A percentile compares a stretch with the other conserved stretches of the same genome.
Evolutionary conservation across 2,329 filamentous ascomycete species (phyloP).

Genomic region (Pseudogymnoascus sp.): DNA sequence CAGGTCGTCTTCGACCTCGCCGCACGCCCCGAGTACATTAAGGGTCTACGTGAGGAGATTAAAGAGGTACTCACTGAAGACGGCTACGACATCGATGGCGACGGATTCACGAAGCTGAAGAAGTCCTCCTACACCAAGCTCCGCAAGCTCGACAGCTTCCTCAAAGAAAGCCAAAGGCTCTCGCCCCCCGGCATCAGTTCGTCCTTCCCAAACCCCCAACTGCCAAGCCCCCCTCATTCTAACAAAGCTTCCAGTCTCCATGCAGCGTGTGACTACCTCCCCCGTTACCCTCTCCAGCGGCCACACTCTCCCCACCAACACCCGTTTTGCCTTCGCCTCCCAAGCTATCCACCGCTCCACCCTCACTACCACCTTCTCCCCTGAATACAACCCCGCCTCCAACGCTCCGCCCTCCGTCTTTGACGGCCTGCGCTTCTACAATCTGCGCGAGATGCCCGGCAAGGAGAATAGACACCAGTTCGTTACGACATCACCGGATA

Average conservation of each 20-base stretch:
- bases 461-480: constrained; percentile 30
- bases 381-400: constrained; percentile 22
- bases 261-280: constrained; percentile 19
- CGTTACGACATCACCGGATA: constrained; percentile 29
- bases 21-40: constrained; percentile 37
- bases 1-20: constrained; percentile 46
- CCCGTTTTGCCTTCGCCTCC: constrained; percentile 25
- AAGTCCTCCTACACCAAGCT: constrained; percentile 22
- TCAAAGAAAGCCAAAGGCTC: constrained; percentile 34
- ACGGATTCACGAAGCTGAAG: constrained; percentile 30
- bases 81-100: constrained; percentile 43
- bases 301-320: constrained; percentile 27
- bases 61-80: constrained; percentile 29
- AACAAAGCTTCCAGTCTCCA: constrained; percentile 15
- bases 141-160: constrained; percentile 34
- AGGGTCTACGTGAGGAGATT: constrained; percentile 23
- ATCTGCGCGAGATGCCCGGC: constrained; percentile 19
- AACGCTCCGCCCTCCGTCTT: constrained; percentile 19
- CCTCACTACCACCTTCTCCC: constrained; percentile 18
- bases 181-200: constrained; percentile 29
- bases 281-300: constrained; percentile 30
- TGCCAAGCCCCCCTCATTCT: background rate
- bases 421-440: constrained; percentile 22
- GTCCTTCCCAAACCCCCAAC: constrained; percentile 7
- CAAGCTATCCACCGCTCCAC: constrained; percentile 26